These are phyloP conservation scores for Cordyceps cicadae DNA, from an alignment of 2,329 filamentous ascomycete species.

Conservation along the genomic window DNA sequence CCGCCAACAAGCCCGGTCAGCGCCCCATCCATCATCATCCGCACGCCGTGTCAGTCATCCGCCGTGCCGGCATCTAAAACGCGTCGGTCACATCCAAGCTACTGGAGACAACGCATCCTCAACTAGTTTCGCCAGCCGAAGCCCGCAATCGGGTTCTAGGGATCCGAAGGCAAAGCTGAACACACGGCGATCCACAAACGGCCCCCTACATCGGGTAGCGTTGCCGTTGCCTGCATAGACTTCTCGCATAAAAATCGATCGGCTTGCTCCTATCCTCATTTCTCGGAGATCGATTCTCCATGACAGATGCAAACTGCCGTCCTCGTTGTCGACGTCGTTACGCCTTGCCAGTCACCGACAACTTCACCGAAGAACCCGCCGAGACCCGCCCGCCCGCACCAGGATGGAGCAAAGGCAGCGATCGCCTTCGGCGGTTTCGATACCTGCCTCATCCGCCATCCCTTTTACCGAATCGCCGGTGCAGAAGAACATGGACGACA, in stretches of 20 bases:
- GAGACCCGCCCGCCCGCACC: neutral
- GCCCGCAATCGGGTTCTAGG: neutral
- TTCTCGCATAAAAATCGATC: neutral
- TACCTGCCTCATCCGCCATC: neutral
- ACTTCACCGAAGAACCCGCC: neutral
- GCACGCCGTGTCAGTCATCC: too few species aligned
- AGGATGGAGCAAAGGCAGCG: neutral
- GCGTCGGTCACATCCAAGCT: neutral
- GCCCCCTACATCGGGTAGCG: neutral
- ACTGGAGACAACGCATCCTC: neutral
- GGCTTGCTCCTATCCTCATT: neutral
- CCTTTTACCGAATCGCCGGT: neutral
- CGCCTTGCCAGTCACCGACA: neutral
- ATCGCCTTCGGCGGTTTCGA: neutral
- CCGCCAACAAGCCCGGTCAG: neutral
- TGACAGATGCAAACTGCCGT: neutral
- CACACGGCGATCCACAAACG: neutral
- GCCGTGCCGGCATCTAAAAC: too few species aligned
- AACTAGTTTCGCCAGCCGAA: neutral
- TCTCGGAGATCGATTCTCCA: neutral
- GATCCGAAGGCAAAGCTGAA: neutral
- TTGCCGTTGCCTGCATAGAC: neutral
- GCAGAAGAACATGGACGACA: neutral
- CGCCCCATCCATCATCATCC: neutral
- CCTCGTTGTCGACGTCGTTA: neutral